Conservation (phyloP, 257 asterid species). For the Prunella vulgaris region DNA sequence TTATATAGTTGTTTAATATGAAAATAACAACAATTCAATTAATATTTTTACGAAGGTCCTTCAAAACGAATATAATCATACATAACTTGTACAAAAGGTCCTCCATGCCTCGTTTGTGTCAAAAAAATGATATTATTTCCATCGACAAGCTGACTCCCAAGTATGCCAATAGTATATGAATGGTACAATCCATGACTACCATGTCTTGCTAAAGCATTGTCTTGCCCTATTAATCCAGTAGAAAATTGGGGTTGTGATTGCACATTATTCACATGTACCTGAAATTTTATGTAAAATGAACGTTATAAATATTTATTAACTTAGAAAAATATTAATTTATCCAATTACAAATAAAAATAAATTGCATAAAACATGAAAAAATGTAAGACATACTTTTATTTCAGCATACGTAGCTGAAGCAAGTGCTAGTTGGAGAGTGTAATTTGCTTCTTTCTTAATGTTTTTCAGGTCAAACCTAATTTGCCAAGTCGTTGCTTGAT, state of each 20-base stretch:
- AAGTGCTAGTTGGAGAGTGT: conserved; percentile 35
- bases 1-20: too few relatives aligned
- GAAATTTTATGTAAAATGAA: background rate
- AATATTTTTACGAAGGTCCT: conserved; percentile 18
- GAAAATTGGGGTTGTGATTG: conserved; percentile 14
- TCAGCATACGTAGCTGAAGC: conserved; percentile 29
- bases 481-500: conserved; percentile 29
- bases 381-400: conserved; percentile 14
- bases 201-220: conserved; percentile 48
- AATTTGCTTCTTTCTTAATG: background rate
- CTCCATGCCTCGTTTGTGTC: conserved; percentile 22
- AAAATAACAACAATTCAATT: too few relatives aligned
- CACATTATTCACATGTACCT: conserved; percentile 34
- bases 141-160: conserved; percentile 1
- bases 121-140: conserved; percentile 30
- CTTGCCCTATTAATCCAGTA: conserved; percentile 17
- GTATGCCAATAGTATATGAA: conserved; percentile 18
- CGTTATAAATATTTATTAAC: too few relatives aligned
- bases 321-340: too few relatives aligned
- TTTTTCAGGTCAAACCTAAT: conserved; percentile 18
- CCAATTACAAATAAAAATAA: background rate
- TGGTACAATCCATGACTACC: conserved; percentile 38
- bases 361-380: background rate
- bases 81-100: conserved; percentile 31
- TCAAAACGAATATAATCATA: conserved; percentile 45